phyloP scores from a whole-genome alignment of 2,329 filamentous ascomycete species.

The Ophioceras dolichostomum region DNA sequence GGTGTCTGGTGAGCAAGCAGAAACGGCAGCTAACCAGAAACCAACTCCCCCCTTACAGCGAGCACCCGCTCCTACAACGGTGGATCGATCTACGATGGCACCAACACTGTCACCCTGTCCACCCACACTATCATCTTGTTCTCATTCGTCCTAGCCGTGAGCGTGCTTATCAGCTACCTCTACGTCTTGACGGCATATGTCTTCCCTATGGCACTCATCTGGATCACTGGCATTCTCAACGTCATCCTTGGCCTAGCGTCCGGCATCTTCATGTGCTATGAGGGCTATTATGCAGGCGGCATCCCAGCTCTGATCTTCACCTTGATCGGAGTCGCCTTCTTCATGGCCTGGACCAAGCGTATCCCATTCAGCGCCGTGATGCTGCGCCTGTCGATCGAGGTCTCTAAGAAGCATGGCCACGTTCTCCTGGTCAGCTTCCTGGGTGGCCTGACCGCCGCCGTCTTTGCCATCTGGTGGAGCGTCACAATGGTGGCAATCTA shows the following conservation, averaged over 20 bases:
- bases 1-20: neutral
- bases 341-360: conserved; percentile 77
- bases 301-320: conserved; percentile 79
- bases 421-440: conserved; percentile 78
- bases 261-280: conserved; percentile 71
- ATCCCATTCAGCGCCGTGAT: conserved; percentile 89
- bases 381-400: conserved; percentile 75
- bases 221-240: conserved; percentile 83
- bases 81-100: conserved; percentile 59
- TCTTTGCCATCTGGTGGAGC: conserved; percentile 74
- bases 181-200: conserved; percentile 67
- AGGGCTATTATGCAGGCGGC: conserved; percentile 68
- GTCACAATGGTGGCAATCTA: conserved; percentile 82
- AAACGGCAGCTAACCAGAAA: too few species aligned
- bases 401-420: conserved; percentile 73
- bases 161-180: conserved; percentile 59
- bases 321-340: conserved; percentile 70
- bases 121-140: conserved; percentile 84
- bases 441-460: conserved; percentile 64
- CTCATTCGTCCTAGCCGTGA: conserved; percentile 61
- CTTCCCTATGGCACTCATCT: conserved; percentile 86
- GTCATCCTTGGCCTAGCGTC: conserved; percentile 76
- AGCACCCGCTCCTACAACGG: conserved; percentile 50
- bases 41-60: conserved; percentile 12
- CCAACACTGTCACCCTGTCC: conserved; percentile 55